Base-by-base conservation (phyloP, 1,284 basidiomycete species). In the Boletus smithii region DNA sequence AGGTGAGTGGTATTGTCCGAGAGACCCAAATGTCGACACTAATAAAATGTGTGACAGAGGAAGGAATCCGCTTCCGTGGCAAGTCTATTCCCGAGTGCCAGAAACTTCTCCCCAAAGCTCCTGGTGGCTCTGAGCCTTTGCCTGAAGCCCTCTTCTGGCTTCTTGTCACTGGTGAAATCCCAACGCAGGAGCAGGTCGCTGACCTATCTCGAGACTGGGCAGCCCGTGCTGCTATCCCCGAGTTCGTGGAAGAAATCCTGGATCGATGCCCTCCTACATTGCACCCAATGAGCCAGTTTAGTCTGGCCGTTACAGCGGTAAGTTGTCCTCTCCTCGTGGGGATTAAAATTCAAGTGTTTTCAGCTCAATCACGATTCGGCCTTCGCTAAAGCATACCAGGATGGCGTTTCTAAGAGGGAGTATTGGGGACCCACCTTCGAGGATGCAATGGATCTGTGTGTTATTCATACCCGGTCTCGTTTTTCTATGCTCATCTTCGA, bases 371-470 rank as follows among this genome's bases (percentile, higher is more conserved):
- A 98, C 72, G 88, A 97, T 73, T 97, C 94, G 22, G 91, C 92
- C 48, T 98, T 98, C 66, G 93, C 95, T 58, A 91, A 93, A 71
- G 93, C 92, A 10, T 98, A 98, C 76, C 84, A 88, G 54, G 77
- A 90, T 61, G 95, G 95, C 58, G 81, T 95, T 62, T 84, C 85
- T 68, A 99, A 99, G 80, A 88, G 86, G 70, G 95, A 98, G 50
- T 98, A 98, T 80, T 99, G 95, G 95, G 84, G 88, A 60, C 87
- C 92, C 50, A 88, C 87, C 47, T 95, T 95, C 57, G 95, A 99
- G 68, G 95, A 99, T 74, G 84, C 88, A 46, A 95, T 98, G 89
- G 94, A 97, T 75, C 79, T 97, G 85, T 87, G 54, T 46, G 82
- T 68, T 5, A 5, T 40, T 35, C 32, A 18, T 35, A 8, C n/a